Evolutionary conservation across 23 red algal species (phyloP).

Genomic region (Gracilaria vermiculophylla): DNA sequence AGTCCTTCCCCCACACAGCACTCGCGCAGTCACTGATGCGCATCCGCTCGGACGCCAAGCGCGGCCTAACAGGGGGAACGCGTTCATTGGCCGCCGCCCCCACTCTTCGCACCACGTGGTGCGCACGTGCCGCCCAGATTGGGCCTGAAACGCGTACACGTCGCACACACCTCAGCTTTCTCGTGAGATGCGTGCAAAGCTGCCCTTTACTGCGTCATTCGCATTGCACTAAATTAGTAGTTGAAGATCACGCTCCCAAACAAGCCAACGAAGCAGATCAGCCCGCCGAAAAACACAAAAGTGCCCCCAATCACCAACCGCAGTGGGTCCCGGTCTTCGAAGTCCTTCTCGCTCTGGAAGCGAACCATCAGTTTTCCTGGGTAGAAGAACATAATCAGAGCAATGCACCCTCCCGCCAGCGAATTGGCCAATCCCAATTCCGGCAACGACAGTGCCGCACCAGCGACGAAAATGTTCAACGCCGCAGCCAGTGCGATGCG

Average conservation of each 20-base stretch:
- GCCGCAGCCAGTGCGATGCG: constrained; percentile 37
- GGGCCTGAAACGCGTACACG: background rate
- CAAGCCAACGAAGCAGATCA: constrained; percentile 55
- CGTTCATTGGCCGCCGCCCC: background rate
- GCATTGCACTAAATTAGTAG: too few species aligned
- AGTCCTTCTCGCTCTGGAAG: constrained; percentile 19
- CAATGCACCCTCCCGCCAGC: constrained; percentile 80
- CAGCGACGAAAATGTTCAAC: constrained; percentile 46
- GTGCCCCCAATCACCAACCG: constrained; percentile 26
- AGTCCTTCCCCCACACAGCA: too few species aligned
- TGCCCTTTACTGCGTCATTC: too few species aligned
- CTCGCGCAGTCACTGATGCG: background rate
- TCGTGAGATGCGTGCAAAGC: too few species aligned
- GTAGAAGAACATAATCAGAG: constrained; percentile 80
- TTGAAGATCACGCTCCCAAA: constrained; percentile 57
- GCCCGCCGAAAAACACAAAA: constrained; percentile 53
- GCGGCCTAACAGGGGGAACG: background rate
- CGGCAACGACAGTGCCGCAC: constrained; percentile 37
- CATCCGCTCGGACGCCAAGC: background rate
- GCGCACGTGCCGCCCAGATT: background rate
- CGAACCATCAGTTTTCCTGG: constrained; percentile 67
- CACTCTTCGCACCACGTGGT: background rate
- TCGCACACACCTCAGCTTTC: too few species aligned
- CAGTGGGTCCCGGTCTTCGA: constrained; percentile 35
- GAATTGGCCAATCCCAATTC: constrained; percentile 73